Evolutionary conservation across 176 grass and related monocot genomes (phyloP).

Genomic region (Cymbopogon citratus): DNA sequence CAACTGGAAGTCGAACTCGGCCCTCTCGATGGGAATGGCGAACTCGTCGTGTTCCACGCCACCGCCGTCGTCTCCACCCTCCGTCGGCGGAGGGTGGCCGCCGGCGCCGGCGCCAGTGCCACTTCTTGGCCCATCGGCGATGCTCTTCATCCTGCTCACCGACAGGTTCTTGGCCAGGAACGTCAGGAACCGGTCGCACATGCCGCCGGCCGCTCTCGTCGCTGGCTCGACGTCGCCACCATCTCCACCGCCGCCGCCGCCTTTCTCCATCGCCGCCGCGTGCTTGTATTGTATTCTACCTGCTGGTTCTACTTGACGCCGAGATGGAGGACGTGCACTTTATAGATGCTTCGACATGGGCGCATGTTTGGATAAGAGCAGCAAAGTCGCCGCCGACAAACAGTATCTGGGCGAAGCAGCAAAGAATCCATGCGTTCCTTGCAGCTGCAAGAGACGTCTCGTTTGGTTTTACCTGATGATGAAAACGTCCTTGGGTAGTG

Average conservation of each 20-base stretch:
- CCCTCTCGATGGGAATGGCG: conserved; percentile 38
- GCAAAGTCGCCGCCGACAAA: not conserved
- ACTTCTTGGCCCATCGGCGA: conserved; percentile 16
- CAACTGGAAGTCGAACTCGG: conserved; percentile 23
- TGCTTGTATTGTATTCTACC: not conserved
- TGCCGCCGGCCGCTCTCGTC: conserved; percentile 2
- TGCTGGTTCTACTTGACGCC: not conserved
- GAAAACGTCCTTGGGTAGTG: not conserved
- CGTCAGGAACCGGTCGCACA: conserved; percentile 41
- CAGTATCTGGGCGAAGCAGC: conserved; percentile 11
- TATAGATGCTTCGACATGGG: conserved; percentile 25
- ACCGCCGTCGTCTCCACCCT: not conserved
- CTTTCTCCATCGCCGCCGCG: not conserved
- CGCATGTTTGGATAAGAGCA: not conserved
- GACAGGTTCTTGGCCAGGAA: conserved; percentile 42
- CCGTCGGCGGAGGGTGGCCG: not conserved
- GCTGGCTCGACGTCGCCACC: not conserved
- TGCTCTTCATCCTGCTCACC: conserved; percentile 14
- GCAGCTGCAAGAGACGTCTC: not conserved
- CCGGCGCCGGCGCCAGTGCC: not conserved
- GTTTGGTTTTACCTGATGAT: not conserved
- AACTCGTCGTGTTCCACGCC: conserved; percentile 24
- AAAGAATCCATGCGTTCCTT: conserved; percentile 40
- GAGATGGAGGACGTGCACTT: not conserved
- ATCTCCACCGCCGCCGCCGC: not conserved